Conservation (phyloP, 805 yeast species). For the Candida quercuum region DNA sequence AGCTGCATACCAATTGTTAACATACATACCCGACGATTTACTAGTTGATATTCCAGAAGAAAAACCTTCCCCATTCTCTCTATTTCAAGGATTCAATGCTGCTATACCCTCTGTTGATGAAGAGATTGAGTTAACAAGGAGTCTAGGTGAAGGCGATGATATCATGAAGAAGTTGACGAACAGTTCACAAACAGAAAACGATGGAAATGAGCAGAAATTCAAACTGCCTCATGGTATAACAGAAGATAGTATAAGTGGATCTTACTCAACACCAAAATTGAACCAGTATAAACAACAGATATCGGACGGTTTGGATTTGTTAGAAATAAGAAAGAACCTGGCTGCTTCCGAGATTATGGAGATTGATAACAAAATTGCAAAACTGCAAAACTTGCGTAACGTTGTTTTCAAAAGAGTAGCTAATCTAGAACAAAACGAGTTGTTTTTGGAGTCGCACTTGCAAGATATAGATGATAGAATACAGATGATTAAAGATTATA, state of each 20-base stretch:
- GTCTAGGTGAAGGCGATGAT: constrained; percentile 18
- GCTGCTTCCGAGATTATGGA: constrained; percentile 62
- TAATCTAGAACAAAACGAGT: constrained; percentile 54
- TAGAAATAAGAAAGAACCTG: constrained; percentile 59
- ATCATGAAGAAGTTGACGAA: constrained; percentile 14
- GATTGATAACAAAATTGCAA: constrained; percentile 51
- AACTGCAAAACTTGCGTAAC: constrained; percentile 45
- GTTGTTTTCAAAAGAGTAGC: constrained; percentile 55
- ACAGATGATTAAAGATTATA: constrained; percentile 36
- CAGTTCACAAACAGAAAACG: constrained; percentile 21
- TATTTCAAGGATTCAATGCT: constrained; percentile 69
- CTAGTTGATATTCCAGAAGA: constrained; percentile 45
- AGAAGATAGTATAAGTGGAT: constrained; percentile 33
- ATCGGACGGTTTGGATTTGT: constrained; percentile 42
- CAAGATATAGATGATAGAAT: constrained; percentile 39
- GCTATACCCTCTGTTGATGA: constrained; percentile 46
- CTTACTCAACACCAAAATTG: constrained; percentile 37
- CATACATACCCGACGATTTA: constrained; percentile 57
- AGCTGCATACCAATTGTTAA: constrained; percentile 42
- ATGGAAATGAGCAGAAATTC: constrained; percentile 18
- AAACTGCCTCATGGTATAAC: constrained; percentile 36
- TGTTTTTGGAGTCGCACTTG: constrained; percentile 45
- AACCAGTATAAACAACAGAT: constrained; percentile 33
- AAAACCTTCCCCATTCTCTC: constrained; percentile 37
- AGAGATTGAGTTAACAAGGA: constrained; percentile 27